phyloP scores from a whole-genome alignment of 2,329 filamentous ascomycete genomes.

The Cordyceps pruinosa region DNA sequence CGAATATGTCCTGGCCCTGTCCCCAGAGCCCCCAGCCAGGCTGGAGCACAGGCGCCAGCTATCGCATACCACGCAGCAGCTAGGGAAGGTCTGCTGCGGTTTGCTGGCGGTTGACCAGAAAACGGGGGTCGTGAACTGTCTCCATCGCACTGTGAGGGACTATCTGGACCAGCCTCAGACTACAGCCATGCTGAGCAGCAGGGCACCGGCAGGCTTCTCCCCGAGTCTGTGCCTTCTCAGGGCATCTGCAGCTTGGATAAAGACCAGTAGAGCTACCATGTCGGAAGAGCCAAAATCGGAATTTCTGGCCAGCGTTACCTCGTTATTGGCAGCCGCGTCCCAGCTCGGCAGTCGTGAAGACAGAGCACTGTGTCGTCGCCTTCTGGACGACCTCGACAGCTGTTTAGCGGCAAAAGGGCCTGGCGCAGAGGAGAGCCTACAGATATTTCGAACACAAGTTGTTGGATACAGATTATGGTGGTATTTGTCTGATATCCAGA shows the following conservation, averaged over 20 bases:
- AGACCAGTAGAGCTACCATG: conserved; percentile 3
- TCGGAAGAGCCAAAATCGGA: conserved; percentile 2
- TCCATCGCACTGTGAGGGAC: conserved; percentile 6
- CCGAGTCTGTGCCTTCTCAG: background rate
- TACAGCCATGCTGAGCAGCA: background rate
- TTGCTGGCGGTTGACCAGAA: background rate
- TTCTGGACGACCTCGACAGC: background rate
- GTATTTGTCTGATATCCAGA: background rate
- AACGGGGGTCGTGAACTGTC: background rate
- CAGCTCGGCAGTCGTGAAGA: background rate
- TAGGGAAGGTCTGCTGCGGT: background rate
- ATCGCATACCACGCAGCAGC: background rate
- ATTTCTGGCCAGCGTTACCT: background rate
- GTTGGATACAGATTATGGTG: background rate
- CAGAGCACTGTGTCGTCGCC: background rate
- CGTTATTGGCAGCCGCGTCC: background rate
- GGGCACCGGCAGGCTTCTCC: background rate
- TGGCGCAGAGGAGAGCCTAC: conserved; percentile 2
- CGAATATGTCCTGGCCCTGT: background rate
- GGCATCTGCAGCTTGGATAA: background rate
- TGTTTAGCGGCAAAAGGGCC: conserved; percentile 1
- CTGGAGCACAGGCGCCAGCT: conserved; percentile 2
- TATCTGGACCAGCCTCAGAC: background rate
- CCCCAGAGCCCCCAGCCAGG: background rate
- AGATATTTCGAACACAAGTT: background rate